Conservation (phyloP, 192 early-diverging fungal species). For the Umbelopsis vinacea region DNA sequence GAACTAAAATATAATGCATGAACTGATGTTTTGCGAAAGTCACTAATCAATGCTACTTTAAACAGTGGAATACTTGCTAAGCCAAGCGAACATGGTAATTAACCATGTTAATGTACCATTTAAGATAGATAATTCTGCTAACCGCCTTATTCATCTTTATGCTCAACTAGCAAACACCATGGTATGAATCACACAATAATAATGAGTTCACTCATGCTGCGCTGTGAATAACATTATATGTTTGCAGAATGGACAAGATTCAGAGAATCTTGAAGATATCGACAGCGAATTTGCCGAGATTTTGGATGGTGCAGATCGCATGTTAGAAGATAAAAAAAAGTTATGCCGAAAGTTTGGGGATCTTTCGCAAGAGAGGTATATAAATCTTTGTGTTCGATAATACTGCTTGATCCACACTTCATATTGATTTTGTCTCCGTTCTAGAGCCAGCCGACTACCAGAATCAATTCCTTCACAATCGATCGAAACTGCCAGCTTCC, state of each 20-base stretch:
- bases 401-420: neutral
- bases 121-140: too few relatives aligned
- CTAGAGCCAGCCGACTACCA: neutral
- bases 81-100: neutral
- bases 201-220: neutral
- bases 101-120: neutral
- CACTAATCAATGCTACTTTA: neutral
- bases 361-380: neutral
- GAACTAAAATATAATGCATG: neutral
- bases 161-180: neutral
- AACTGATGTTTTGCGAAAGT: neutral
- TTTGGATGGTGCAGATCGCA: neutral
- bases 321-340: neutral
- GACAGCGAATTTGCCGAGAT: constrained; percentile 23
- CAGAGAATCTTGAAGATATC: constrained; percentile 12
- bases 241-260: neutral
- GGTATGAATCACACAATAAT: neutral
- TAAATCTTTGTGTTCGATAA: neutral
- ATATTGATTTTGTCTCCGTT: neutral
- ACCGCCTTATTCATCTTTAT: too few relatives aligned
- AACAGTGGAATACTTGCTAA: neutral
- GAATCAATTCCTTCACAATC: neutral
- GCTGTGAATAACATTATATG: neutral
- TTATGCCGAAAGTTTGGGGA: neutral
- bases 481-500: neutral